These are phyloP conservation scores for Nepenthes alata DNA, from an alignment of 179 eudicot species.

Conservation along the genomic window DNA sequence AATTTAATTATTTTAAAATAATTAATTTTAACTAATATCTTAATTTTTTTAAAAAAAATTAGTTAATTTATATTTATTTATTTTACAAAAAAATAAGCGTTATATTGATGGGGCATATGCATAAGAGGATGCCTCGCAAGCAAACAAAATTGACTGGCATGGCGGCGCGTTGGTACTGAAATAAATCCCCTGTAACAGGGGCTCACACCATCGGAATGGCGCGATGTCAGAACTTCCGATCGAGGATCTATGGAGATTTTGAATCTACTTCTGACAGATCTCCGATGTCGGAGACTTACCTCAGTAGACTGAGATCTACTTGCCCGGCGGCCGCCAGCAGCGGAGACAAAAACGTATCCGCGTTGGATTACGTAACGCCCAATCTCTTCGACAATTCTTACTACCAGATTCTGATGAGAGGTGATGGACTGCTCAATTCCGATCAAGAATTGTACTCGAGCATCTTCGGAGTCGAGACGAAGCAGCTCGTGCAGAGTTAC, in stretches of 20 bases:
- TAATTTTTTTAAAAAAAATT: too few relatives aligned
- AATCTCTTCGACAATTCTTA: conserved; percentile 69
- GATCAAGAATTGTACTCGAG: conserved; percentile 87
- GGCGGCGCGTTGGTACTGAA: too few relatives aligned
- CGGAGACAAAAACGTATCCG: conserved; percentile 51
- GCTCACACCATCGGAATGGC: conserved; percentile 96
- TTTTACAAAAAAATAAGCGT: too few relatives aligned
- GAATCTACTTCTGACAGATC: conserved; percentile 34
- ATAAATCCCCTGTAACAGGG: conserved; percentile 23
- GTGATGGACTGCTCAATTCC: conserved; percentile 74
- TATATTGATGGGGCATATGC: too few relatives aligned
- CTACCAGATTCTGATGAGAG: conserved; percentile 54
- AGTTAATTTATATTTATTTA: too few relatives aligned
- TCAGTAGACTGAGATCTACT: conserved; percentile 35
- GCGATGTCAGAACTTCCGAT: conserved; percentile 55
- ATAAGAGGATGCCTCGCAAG: too few relatives aligned
- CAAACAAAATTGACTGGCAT: too few relatives aligned
- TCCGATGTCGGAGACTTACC: conserved; percentile 34
- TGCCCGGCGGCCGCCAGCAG: conserved; percentile 43
- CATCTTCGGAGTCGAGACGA: conserved; percentile 47
- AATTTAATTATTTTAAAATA: too few relatives aligned
- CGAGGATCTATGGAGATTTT: conserved; percentile 77
- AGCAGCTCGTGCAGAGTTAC: conserved; percentile 50
- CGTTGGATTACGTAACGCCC: conserved; percentile 62
- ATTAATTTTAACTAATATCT: too few relatives aligned